These are phyloP conservation scores for Eucalyptus erythrocorys DNA, from an alignment of 345 rosid genomes.

Conservation along the genomic window DNA sequence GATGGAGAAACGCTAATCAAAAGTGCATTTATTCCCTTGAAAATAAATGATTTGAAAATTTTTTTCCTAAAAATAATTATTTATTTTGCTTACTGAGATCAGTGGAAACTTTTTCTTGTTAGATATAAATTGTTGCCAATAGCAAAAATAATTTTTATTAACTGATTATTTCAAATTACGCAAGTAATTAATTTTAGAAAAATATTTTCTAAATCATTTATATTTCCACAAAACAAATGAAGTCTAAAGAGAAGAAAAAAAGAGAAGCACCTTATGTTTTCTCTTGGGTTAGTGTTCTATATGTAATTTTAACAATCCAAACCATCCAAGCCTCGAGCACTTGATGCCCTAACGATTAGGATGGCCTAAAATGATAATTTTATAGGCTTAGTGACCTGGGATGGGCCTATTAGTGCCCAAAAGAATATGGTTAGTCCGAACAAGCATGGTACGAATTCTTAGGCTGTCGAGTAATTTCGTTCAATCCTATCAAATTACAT, in stretches of 20 bases:
- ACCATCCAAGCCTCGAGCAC: not conserved
- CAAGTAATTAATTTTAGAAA: no score
- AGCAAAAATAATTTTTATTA: no score
- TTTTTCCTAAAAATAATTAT: no score
- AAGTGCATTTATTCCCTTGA: not conserved
- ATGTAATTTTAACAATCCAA: not conserved
- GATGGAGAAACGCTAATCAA: not conserved
- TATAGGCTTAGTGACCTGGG: not conserved
- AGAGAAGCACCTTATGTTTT: not conserved
- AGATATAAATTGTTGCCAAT: no score
- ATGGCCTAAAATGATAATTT: not conserved
- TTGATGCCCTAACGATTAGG: not conserved
- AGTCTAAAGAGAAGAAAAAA: not conserved
- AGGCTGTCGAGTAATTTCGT: not conserved
- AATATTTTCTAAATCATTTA: no score
- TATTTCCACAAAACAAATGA: no score
- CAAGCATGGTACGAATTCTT: rapidly evolving
- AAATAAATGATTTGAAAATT: no score
- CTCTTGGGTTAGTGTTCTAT: not conserved
- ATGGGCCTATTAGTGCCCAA: not conserved
- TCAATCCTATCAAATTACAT: not conserved
- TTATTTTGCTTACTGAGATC: no score
- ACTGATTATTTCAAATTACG: no score
- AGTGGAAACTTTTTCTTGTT: no score
- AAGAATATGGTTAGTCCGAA: not conserved